Conservation (phyloP, 2,329 filamentous ascomycete species). For the Neofusicoccum parvum region DNA sequence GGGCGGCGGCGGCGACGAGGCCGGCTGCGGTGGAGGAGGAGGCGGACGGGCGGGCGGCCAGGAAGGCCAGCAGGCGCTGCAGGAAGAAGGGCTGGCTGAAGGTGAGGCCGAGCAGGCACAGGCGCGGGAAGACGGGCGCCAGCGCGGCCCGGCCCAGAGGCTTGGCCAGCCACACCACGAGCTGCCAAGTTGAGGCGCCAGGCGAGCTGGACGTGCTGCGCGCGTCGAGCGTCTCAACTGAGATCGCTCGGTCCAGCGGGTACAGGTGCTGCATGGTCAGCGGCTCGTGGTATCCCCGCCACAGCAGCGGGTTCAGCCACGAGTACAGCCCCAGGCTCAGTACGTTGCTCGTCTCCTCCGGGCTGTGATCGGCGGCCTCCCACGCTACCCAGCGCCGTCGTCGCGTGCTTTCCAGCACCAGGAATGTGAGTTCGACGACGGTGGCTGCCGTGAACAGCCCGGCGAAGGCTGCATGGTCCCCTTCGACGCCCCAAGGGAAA, state of each 20-base stretch:
- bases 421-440: constrained; percentile 45
- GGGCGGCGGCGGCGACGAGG: constrained; percentile 29
- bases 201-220: constrained; percentile 28
- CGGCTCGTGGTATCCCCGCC: constrained; percentile 47
- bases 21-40: constrained; percentile 24
- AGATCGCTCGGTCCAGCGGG: constrained; percentile 48
- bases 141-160: constrained; percentile 1
- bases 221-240: background rate
- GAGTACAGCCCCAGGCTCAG: constrained; percentile 53
- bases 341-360: constrained; percentile 56
- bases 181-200: constrained; percentile 31
- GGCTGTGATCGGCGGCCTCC: constrained; percentile 45
- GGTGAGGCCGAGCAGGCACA: constrained; percentile 6
- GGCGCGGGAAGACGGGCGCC: constrained; percentile 18
- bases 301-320: constrained; percentile 58
- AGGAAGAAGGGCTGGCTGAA: constrained; percentile 32
- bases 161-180: constrained; percentile 30
- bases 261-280: constrained; percentile 47
- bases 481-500: constrained; percentile 28
- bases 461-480: constrained; percentile 25
- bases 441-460: constrained; percentile 26
- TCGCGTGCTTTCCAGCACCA: constrained; percentile 49
- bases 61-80: constrained; percentile 27
- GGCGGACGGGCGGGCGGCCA: constrained; percentile 21
- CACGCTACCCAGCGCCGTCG: constrained; percentile 47